Conservation (phyloP, 352 stramenopile species). For the Phytophthora macrochlamydospora region DNA sequence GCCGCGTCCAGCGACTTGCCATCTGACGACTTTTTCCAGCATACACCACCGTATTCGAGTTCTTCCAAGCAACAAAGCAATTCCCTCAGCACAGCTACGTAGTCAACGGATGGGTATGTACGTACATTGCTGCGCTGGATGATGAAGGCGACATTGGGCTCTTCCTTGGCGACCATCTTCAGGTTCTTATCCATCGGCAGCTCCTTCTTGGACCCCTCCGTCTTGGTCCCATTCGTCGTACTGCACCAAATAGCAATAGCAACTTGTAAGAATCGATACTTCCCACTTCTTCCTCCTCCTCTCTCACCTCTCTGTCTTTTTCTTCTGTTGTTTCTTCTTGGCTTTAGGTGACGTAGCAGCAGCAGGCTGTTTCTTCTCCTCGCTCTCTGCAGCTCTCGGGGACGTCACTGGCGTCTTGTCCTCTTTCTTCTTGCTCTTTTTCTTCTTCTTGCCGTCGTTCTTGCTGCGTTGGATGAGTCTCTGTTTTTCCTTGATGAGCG, state of each 20-base stretch:
- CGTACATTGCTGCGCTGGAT: constrained; percentile 87
- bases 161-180: constrained; percentile 65
- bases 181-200: constrained; percentile 76
- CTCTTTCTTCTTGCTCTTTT: constrained; percentile 37
- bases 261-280: neutral
- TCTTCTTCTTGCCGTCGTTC: constrained; percentile 50
- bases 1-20: constrained; percentile 52
- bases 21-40: constrained; percentile 49
- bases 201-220: constrained; percentile 19
- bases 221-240: constrained; percentile 10
- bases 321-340: constrained; percentile 46
- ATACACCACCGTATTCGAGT: constrained; percentile 89
- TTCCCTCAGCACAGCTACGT: neutral
- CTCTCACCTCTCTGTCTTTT: constrained; percentile 32
- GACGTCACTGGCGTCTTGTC: constrained; percentile 13
- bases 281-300: neutral
- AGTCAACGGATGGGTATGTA: constrained; percentile 1
- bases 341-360: constrained; percentile 19
- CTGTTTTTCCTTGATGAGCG: constrained; percentile 71
- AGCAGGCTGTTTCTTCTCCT: neutral
- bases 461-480: constrained; percentile 57
- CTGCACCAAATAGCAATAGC: constrained; percentile 8
- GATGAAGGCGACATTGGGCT: constrained; percentile 83
- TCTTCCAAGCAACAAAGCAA: constrained; percentile 38
- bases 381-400: neutral